Evolutionary conservation across 768 basidiomycete species (phyloP).

Genomic region (Rhizopogon sp.): DNA sequence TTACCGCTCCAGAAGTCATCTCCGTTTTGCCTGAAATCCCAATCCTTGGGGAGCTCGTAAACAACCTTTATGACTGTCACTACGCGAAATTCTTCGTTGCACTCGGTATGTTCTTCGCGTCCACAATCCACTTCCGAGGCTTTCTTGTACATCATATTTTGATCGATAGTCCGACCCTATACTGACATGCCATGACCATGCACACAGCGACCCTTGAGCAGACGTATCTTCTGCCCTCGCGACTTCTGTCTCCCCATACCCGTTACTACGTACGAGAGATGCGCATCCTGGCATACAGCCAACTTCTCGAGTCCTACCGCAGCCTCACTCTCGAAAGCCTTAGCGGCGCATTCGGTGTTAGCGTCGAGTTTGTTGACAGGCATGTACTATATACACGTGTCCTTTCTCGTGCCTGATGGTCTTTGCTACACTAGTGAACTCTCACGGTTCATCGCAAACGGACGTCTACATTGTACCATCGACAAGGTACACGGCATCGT

Average conservation of each 20-base stretch:
- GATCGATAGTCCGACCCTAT: neutral
- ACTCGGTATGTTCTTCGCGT: conserved; percentile 48
- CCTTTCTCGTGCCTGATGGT: neutral
- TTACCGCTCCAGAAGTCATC: conserved; percentile 82
- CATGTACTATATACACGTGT: conserved; percentile 30
- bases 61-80: conserved; percentile 87
- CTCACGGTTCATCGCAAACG: conserved; percentile 85
- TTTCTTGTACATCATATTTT: conserved; percentile 1
- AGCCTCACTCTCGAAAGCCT: conserved; percentile 87
- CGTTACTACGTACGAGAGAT: conserved; percentile 93
- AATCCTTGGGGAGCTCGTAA: conserved; percentile 74
- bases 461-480: conserved; percentile 81
- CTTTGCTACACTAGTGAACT: conserved; percentile 60
- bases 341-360: conserved; percentile 84
- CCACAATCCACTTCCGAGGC: neutral
- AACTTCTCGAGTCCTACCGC: conserved; percentile 88
- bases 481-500: conserved; percentile 95
- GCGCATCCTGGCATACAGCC: conserved; percentile 90
- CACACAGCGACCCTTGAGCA: conserved; percentile 80
- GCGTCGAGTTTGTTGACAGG: conserved; percentile 83
- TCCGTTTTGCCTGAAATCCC: conserved; percentile 82
- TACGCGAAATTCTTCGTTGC: conserved; percentile 94
- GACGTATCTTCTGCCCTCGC: conserved; percentile 81
- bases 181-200: neutral
- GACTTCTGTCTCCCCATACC: conserved; percentile 79